Conservation (phyloP, 2,329 filamentous ascomycete genomes). For the Chaetothyriales sp. region DNA sequence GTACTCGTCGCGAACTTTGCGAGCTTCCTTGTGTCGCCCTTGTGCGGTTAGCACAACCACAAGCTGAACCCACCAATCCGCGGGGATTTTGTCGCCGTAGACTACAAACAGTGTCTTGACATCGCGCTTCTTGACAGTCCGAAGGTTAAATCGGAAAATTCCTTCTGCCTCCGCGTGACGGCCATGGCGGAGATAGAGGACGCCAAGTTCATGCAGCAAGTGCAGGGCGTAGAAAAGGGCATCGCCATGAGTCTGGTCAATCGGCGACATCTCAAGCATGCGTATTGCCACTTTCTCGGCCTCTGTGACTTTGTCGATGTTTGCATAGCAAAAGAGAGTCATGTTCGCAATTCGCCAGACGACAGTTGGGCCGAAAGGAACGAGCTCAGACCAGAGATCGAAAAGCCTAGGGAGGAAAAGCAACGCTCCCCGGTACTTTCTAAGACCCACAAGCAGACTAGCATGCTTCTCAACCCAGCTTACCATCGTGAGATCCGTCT, state of each 20-base stretch:
- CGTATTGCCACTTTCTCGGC: constrained; percentile 2
- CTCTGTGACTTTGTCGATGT: constrained; percentile 3
- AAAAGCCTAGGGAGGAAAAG: constrained; percentile 3
- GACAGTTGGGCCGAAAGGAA: not conserved
- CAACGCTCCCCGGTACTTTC: constrained; percentile 6
- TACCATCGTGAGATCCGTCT: constrained; percentile 1
- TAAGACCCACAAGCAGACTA: constrained; percentile 1
- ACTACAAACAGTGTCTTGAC: not conserved
- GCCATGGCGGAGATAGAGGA: constrained; percentile 1
- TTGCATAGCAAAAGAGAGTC: not conserved
- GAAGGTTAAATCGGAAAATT: constrained; percentile 3
- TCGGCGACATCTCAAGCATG: constrained; percentile 3
- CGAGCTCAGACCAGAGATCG: not conserved
- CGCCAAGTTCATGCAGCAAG: constrained; percentile 2
- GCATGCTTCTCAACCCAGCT: constrained; percentile 8
- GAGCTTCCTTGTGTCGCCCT: constrained; percentile 3
- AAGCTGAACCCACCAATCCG: constrained; percentile 1
- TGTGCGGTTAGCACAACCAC: constrained; percentile 4
- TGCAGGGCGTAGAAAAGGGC: constrained; percentile 1
- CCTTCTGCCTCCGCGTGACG: constrained; percentile 6
- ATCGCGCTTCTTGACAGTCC: not conserved
- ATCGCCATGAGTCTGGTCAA: constrained; percentile 1
- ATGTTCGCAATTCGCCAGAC: not conserved
- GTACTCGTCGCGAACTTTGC: constrained; percentile 3
- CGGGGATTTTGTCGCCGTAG: not conserved